Evolutionary conservation across 2,329 filamentous ascomycete genomes (phyloP), one percentile per base, ranked within the genome.

Genomic region (Ophiognomonia clavigignenti-juglandacearum): DNA sequence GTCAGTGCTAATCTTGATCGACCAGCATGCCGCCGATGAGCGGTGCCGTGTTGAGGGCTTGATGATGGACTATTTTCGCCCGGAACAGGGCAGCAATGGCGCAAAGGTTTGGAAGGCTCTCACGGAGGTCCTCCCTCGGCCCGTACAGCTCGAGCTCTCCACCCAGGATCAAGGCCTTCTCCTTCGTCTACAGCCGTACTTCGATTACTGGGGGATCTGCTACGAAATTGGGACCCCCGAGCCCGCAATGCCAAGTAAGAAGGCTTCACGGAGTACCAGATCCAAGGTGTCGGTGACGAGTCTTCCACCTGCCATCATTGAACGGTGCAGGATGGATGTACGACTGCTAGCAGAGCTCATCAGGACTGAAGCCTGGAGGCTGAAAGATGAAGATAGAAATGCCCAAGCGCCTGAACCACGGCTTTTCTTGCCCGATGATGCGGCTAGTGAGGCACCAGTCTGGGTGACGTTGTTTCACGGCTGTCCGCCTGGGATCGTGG

Each of bases 1-100:
- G 5, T 46, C 41, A 2, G 39, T 82, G 1, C 68, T 97, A 4
- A 74, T 95, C 1, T 71, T 96, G 32, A 75, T 96, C 6, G 93
- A 98, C 59, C 93, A 98, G 59, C 93, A 98, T 61, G 93, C 93
- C 1, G 93, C 91, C 3, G 92, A 96, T 61, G 93, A 98, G 68
- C 78, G 93, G 38, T 82, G 86, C 53, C 82, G 83, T 1, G 77
- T 97, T 1, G 93, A 98, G 61, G 61, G 64, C 0, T 72, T 98
- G 1, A 81, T 95, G 61, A 56, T 56, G 0, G 55, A 54, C 6
- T 82, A 80, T 46, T 81, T 82, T 52, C 38, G 41, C 3, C 4
- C 32, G 5, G n/a, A 51, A 4, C 44, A 48, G 51, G 4, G 22
- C 16, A 41, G 27, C 1, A 47, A 39, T 1, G 49, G 44, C 4